A percentile compares a stretch with the other conserved stretches of the same genome.
Conservation (phyloP, 129 eudicot species). For the Gnaphalium uliginosum region DNA sequence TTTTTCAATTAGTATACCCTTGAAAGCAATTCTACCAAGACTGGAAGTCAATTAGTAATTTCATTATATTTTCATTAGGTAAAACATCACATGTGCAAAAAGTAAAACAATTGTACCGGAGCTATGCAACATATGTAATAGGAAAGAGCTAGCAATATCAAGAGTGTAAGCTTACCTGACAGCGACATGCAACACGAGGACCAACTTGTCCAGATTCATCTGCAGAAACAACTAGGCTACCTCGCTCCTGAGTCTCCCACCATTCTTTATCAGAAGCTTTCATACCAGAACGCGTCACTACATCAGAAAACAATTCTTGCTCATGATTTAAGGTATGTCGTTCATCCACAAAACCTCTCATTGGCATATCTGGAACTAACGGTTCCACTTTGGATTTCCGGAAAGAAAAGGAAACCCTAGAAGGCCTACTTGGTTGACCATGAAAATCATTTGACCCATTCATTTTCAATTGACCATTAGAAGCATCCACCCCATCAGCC, state of each 20-base stretch:
- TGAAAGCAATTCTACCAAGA: not conserved
- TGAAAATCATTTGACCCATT: constrained; percentile 47
- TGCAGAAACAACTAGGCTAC: constrained; percentile 69
- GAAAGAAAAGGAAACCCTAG: constrained; percentile 66
- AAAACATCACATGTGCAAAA: not conserved
- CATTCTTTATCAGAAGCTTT: constrained; percentile 70
- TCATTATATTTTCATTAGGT: not conserved
- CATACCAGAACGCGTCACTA: constrained; percentile 30
- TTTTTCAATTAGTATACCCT: not conserved
- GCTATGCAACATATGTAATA: not conserved
- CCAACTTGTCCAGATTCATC: constrained; percentile 95
- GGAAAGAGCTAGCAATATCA: constrained; percentile 3
- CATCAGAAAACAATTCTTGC: constrained; percentile 37
- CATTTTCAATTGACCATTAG: constrained; percentile 40
- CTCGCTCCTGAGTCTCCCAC: constrained; percentile 98
- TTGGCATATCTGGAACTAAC: constrained; percentile 65
- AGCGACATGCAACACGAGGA: constrained; percentile 90
- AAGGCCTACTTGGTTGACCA: constrained; percentile 62
- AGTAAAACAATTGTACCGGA: not conserved
- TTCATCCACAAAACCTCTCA: constrained; percentile 95
- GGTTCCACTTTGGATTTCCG: constrained; percentile 61
- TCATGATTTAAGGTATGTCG: constrained; percentile 32
- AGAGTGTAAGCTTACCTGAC: constrained; percentile 66
- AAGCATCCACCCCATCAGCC: constrained; percentile 55
- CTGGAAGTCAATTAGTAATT: not conserved